Evolutionary conservation across 495 filamentous ascomycete genomes (phyloP), one percentile per base, ranked within the genome.

Genomic region (Penicillium pancosmium): DNA sequence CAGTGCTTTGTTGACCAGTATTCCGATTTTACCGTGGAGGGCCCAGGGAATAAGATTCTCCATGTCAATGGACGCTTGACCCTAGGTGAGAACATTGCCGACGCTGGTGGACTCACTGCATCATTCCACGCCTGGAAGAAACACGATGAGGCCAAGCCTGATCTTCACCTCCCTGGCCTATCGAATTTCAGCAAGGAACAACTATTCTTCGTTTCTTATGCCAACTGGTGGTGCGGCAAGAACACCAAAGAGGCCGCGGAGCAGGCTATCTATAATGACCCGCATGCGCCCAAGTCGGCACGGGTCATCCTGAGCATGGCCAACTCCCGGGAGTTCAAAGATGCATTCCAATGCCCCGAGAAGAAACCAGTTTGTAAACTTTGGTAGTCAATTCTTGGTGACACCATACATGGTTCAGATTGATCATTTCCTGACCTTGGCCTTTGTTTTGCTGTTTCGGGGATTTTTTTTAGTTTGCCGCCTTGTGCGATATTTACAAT

Each of bases 1-100:
- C 73, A 86, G 57, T 92, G 89, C 73, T 91, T 92, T 62, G 77
- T 89, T 49, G 77, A 87, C 27, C 87, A 92, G 68, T 92, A 89
- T 68, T 75, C 71, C 46, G 76, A 87, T 10, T 90, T 82, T 61
- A 84, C 83, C 2, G 82, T 90, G 11, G 73, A 78, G 10, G 82
- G 80, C 0, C 69, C 72, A 7, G 74, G 83, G 25, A 82, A 77
- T 31, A 78, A 86, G 60, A 73, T 80, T 6, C 75, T 86, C 1
- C 84, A 90, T 65, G 85, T 90, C 54, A 90, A 89, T 58, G 89
- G 88, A 35, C 73, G 72, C 18, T 72, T 87, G 25, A 91, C 89
- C 0, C 76, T 90, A 4, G 88, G 86, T 18, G 89, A 92, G 76
- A 91, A 91, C 64, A 88, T 91, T 52, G 87, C 88, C 4, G 89